phyloP scores from a whole-genome alignment of 352 stramenopile species.

The Phytophthora palmivora region DNA sequence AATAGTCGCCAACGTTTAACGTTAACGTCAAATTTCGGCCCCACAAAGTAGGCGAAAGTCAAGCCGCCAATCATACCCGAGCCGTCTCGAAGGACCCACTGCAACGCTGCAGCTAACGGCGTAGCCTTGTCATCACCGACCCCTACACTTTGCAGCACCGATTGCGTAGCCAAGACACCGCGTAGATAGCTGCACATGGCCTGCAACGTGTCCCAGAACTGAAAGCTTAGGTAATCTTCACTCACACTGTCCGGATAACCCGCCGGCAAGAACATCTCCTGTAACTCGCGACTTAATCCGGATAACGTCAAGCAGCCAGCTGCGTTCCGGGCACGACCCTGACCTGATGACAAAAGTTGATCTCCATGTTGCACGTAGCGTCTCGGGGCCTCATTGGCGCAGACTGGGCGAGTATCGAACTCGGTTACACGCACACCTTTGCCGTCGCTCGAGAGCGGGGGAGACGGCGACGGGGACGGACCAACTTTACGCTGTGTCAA shows the following conservation, averaged over 20 bases:
- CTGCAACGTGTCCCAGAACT: slow-evolving; percentile 96
- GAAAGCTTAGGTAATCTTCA: slow-evolving; percentile 94
- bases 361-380: slow-evolving; percentile 59
- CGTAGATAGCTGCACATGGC: slow-evolving; percentile 95
- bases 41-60: slow-evolving; percentile 93
- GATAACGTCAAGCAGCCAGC: slow-evolving; percentile 39
- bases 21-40: slow-evolving; percentile 93
- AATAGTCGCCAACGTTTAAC: slow-evolving; percentile 97
- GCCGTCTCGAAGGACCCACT: slow-evolving; percentile 81
- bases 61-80: slow-evolving; percentile 92
- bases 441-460: slow-evolving; percentile 16
- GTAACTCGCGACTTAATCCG: slow-evolving; percentile 62
- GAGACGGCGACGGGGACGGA: slow-evolving; percentile 16
- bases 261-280: slow-evolving; percentile 88
- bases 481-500: slow-evolving; percentile 66
- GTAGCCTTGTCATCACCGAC: slow-evolving; percentile 91
- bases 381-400: slow-evolving; percentile 48
- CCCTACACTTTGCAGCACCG: slow-evolving; percentile 93
- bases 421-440: slow-evolving; percentile 52
- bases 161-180: slow-evolving; percentile 93
- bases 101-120: slow-evolving; percentile 72
- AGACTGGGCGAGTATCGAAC: slow-evolving; percentile 67
- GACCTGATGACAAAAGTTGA: slow-evolving; percentile 32
- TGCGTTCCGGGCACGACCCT: slow-evolving; percentile 11
- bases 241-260: slow-evolving; percentile 88